A percentile compares a stretch with the other conserved stretches of the same genome.
These are phyloP conservation scores for Aureobasidium leucospermi DNA, from an alignment of 2,329 filamentous ascomycete species.

Conservation along the genomic window DNA sequence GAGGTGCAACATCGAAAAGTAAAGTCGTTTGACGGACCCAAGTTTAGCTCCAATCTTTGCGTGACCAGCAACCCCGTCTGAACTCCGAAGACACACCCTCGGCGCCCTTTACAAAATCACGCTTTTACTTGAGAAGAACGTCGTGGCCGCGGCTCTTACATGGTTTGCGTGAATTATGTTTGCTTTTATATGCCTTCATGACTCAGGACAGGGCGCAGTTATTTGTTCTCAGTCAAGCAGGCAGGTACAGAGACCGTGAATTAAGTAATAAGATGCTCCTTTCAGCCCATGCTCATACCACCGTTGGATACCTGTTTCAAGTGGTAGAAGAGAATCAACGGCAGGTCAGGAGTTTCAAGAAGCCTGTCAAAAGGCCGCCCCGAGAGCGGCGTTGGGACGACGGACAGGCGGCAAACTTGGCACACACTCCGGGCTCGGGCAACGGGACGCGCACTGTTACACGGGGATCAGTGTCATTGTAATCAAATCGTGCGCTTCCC, in stretches of 20 bases:
- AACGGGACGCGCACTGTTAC: conserved; percentile 9
- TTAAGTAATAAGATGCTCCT: neutral
- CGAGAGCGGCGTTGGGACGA: conserved; percentile 6
- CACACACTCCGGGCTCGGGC: conserved; percentile 2
- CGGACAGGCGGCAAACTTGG: neutral
- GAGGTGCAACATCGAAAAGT: neutral
- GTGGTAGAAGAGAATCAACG: neutral
- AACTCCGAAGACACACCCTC: neutral
- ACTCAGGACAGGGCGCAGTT: neutral
- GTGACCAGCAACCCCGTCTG: neutral
- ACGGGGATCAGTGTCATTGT: conserved; percentile 12
- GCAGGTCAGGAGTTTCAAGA: neutral
- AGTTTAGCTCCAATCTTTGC: neutral
- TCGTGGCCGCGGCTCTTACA: neutral
- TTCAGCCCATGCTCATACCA: neutral
- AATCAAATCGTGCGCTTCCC: conserved; percentile 1
- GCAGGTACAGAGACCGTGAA: neutral
- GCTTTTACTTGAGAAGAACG: conserved; percentile 5
- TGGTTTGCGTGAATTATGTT: conserved; percentile 8
- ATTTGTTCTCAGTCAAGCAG: neutral
- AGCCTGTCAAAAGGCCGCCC: neutral
- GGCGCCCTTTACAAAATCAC: neutral
- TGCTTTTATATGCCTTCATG: conserved; percentile 1
- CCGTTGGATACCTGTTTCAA: conserved; percentile 7
- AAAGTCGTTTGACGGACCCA: neutral